Evolutionary conservation across 805 yeast species (phyloP).

Genomic region (Yarrowia bubula): DNA sequence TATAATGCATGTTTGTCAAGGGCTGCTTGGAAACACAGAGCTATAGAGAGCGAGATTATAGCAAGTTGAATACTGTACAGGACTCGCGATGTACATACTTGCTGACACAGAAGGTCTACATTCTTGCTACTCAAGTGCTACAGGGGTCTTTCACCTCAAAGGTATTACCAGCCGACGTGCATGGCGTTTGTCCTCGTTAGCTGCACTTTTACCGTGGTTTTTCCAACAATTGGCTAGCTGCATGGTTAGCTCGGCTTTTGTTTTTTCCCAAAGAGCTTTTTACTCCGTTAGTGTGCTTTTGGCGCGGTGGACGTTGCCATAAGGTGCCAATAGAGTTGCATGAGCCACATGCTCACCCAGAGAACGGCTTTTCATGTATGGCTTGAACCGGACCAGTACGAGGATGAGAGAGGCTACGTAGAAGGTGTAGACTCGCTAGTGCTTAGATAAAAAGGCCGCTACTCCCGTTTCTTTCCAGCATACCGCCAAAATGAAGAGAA

Average conservation of each 20-base stretch:
- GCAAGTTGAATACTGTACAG: not conserved
- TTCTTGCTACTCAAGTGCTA: too few relatives aligned
- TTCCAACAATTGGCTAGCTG: too few relatives aligned
- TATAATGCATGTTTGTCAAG: not conserved
- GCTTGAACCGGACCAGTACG: not conserved
- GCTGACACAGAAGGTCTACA: too few relatives aligned
- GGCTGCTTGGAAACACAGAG: not conserved
- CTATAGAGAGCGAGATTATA: not conserved
- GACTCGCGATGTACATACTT: too few relatives aligned
- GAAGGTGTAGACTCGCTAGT: not conserved
- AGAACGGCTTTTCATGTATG: not conserved
- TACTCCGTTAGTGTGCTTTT: too few relatives aligned
- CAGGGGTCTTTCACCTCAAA: too few relatives aligned
- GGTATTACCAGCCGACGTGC: too few relatives aligned
- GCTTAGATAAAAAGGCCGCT: not conserved
- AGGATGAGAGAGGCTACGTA: not conserved
- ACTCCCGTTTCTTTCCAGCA: not conserved
- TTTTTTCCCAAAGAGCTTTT: too few relatives aligned
- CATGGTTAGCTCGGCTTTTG: too few relatives aligned
- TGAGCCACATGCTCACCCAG: not conserved
- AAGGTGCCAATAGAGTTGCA: not conserved
- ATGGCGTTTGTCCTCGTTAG: too few relatives aligned
- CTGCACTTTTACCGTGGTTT: too few relatives aligned
- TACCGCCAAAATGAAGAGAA: not conserved
- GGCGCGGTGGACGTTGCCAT: not conserved